phyloP scores from a whole-genome alignment of 2,329 filamentous ascomycete species.

The Akanthomyces dipterigenus region DNA sequence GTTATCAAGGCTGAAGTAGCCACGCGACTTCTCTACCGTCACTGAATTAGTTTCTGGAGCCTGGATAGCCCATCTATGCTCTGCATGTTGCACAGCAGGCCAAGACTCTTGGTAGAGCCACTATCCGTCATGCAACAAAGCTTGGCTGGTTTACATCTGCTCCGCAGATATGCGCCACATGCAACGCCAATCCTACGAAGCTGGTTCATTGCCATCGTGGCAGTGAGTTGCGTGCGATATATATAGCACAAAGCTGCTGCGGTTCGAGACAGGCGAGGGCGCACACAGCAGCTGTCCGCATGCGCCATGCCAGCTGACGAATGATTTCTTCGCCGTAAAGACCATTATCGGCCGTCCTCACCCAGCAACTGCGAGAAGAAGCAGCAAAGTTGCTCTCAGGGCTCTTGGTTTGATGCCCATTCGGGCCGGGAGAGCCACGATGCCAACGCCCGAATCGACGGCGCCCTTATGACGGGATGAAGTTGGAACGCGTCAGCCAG shows the following conservation, averaged over 20 bases:
- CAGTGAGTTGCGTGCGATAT: neutral
- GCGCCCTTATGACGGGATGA: conserved; percentile 14
- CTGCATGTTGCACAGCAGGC: neutral
- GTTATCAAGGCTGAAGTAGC: neutral
- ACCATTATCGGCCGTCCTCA: neutral
- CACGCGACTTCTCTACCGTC: neutral
- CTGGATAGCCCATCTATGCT: neutral
- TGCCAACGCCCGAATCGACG: conserved; percentile 13
- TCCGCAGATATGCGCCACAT: neutral
- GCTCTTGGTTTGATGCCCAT: neutral
- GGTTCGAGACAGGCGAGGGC: neutral
- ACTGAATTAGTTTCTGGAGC: neutral
- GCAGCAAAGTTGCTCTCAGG: neutral
- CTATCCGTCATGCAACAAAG: neutral
- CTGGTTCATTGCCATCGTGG: neutral
- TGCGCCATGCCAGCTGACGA: neutral
- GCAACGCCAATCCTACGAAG: neutral
- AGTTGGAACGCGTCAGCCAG: conserved; percentile 13
- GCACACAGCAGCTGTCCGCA: neutral
- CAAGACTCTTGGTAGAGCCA: neutral
- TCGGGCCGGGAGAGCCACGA: neutral
- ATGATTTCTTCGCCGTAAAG: neutral
- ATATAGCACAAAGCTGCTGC: neutral
- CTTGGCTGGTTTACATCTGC: neutral
- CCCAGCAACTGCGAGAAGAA: neutral